phyloP scores from a whole-genome alignment of 169 alveolate species.

The Amoebophrya sp. region DNA sequence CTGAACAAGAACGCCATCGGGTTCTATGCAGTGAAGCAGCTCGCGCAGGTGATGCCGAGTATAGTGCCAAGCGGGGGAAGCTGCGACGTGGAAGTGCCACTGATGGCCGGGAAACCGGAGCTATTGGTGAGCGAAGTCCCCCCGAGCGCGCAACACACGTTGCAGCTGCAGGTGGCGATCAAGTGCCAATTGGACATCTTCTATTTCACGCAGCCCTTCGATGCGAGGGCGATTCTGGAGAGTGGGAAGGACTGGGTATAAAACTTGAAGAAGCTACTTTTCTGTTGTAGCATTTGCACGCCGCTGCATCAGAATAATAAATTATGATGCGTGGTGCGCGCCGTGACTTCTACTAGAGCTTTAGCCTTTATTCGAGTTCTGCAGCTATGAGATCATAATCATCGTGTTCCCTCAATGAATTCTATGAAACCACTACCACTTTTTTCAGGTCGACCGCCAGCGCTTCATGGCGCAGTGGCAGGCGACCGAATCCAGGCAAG shows the following conservation, averaged over 20 bases:
- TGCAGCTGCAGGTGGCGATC: constrained; percentile 54
- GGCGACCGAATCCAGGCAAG: not conserved
- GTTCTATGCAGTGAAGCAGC: not conserved
- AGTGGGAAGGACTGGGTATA: not conserved
- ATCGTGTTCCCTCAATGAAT: too few relatives aligned
- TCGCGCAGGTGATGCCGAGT: not conserved
- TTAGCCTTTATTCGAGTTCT: too few relatives aligned
- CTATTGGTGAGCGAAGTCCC: not conserved
- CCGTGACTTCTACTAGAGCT: too few relatives aligned
- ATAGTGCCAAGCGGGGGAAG: not conserved
- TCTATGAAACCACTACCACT: too few relatives aligned
- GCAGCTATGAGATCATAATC: too few relatives aligned
- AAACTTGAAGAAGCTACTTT: too few relatives aligned
- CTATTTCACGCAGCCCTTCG: constrained; percentile 56
- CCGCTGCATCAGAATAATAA: too few relatives aligned
- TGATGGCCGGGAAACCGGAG: not conserved
- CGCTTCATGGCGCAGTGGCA: not conserved
- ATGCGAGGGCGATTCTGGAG: constrained; percentile 1
- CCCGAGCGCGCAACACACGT: not conserved
- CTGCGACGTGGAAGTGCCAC: not conserved
- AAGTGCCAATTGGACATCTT: constrained; percentile 54
- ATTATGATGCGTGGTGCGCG: too few relatives aligned
- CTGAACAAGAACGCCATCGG: not conserved
- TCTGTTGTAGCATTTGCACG: too few relatives aligned
- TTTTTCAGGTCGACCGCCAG: constrained; percentile 16